Evolutionary conservation across 2,329 filamentous ascomycete species (phyloP).

Genomic region (Colletotrichum sp.): DNA sequence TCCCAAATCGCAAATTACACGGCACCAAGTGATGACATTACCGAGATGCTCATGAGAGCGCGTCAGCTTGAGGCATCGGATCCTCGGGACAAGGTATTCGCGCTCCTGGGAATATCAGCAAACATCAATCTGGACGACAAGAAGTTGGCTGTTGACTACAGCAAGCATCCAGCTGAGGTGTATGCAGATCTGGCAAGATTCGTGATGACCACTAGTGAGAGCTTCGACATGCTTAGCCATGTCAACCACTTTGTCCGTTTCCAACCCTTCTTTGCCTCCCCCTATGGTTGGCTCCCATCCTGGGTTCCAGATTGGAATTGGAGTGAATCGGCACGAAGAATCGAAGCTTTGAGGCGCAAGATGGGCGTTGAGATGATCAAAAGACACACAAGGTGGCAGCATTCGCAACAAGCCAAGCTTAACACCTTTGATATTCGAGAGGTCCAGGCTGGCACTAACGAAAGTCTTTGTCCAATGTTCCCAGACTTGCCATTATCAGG

Average conservation of each 20-base stretch:
- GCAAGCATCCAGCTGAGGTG: accelerated
- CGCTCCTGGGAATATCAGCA: not conserved
- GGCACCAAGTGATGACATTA: not conserved
- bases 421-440: not conserved
- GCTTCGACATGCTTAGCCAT: not conserved
- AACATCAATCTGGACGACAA: not conserved
- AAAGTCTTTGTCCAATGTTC: not conserved
- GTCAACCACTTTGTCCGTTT: not conserved
- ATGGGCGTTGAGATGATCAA: not conserved
- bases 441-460: accelerated
- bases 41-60: not conserved
- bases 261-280: not conserved
- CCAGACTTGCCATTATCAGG: not conserved
- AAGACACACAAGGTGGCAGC: accelerated
- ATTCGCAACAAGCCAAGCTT: not conserved
- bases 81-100: not conserved
- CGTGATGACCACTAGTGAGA: not conserved
- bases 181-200: not conserved
- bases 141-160: not conserved
- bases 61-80: not conserved
- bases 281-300: not conserved
- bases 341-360: accelerated
- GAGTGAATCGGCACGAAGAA: not conserved
- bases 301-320: not conserved
- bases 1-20: accelerated